These are phyloP conservation scores for Brassica juncea DNA, from an alignment of 345 rosid genomes.

Conservation along the genomic window DNA sequence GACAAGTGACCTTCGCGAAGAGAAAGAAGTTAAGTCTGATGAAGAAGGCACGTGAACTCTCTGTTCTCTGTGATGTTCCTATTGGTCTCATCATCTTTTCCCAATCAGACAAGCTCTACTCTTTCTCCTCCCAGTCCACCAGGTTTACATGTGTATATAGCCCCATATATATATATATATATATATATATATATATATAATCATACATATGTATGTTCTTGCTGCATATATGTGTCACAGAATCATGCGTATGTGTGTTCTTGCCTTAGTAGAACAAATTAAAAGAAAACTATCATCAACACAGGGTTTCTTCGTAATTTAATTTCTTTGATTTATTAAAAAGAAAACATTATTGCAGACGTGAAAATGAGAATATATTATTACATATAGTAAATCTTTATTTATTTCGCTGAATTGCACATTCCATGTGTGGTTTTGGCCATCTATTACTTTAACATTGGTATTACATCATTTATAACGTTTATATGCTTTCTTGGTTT, in stretches of 20 bases:
- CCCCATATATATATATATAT: neutral
- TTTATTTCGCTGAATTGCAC: neutral
- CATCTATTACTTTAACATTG: neutral
- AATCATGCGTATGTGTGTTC: neutral
- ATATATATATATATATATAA: neutral
- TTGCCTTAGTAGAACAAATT: neutral
- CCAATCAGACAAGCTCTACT: constrained; percentile 60
- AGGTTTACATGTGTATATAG: neutral
- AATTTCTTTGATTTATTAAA: neutral
- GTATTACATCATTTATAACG: neutral
- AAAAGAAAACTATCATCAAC: constrained; percentile 10
- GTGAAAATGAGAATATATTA: neutral
- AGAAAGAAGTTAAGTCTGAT: constrained; percentile 53
- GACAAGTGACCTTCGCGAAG: constrained; percentile 78
- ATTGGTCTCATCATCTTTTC: constrained; percentile 76
- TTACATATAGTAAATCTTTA: neutral
- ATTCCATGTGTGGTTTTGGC: neutral
- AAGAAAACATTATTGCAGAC: neutral
- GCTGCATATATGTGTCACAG: neutral
- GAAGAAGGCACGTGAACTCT: constrained; percentile 80
- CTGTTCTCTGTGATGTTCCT: constrained; percentile 69
- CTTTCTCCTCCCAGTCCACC: constrained; percentile 28
- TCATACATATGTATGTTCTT: neutral
- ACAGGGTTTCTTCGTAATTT: neutral
- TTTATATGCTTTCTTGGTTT: neutral